phyloP scores from a whole-genome alignment of 805 yeast genomes.

The Schwanniomyces polymorphus region DNA sequence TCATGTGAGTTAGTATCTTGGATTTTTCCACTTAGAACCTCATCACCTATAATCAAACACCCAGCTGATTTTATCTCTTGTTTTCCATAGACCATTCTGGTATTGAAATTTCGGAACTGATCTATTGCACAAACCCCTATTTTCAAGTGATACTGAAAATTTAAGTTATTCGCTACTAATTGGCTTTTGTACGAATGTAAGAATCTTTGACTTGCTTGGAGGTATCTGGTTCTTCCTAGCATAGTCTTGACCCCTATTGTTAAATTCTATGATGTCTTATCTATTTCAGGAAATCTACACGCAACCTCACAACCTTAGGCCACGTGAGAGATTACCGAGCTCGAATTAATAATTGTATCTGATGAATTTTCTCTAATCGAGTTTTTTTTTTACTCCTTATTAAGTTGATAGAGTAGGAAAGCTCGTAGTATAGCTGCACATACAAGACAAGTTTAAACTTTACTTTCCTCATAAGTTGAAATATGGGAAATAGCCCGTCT shows the following conservation, averaged over 20 bases:
- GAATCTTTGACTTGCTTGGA: not conserved
- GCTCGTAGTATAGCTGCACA: not conserved
- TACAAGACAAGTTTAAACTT: not conserved
- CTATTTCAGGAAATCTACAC: not conserved
- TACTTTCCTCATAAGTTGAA: constrained; percentile 1
- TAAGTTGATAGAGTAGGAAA: not conserved
- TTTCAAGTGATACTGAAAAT: not conserved
- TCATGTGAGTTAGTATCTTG: constrained; percentile 72
- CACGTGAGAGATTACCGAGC: not conserved
- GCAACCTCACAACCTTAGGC: not conserved
- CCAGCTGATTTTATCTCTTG: constrained; percentile 40
- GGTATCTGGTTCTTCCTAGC: not conserved
- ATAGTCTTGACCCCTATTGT: not conserved
- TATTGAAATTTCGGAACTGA: not conserved
- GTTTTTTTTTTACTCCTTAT: not conserved
- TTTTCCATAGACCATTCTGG: not conserved
- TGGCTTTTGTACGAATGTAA: not conserved
- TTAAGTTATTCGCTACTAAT: not conserved
- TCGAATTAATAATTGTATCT: not conserved
- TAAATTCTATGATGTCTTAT: not conserved
- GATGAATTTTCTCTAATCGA: not conserved
- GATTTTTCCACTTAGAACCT: constrained; percentile 83
- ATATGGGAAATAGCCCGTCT: constrained; percentile 70
- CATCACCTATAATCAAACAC: constrained; percentile 78
- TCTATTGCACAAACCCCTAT: not conserved